Conservation (phyloP, 495 filamentous ascomycete species). For the Hypoxylon subgilvum region DNA sequence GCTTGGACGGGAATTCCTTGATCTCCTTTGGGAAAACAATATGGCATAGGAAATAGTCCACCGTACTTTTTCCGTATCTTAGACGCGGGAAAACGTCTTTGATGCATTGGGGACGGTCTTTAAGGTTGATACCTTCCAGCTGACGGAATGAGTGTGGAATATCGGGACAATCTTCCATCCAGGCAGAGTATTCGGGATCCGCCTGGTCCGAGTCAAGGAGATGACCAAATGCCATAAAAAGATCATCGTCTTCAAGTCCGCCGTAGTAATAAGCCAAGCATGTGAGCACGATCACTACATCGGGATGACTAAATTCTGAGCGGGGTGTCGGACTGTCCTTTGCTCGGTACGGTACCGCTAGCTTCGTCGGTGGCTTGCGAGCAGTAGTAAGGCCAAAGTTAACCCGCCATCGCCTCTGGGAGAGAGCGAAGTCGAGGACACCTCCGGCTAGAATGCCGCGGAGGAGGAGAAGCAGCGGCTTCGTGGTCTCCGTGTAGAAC, state of each 20-base stretch:
- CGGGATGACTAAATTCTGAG: conserved; percentile 77
- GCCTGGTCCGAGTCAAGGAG: conserved; percentile 64
- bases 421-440: too few relatives aligned
- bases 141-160: conserved; percentile 51
- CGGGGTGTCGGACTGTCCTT: conserved; percentile 54
- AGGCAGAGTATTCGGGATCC: conserved; percentile 58
- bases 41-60: conserved; percentile 68
- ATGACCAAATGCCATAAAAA: conserved; percentile 55
- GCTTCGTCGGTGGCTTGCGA: too few relatives aligned
- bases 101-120: conserved; percentile 53
- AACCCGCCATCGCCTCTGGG: too few relatives aligned
- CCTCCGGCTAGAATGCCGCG: too few relatives aligned
- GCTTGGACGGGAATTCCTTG: conserved; percentile 67
- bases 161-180: conserved; percentile 49
- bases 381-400: too few relatives aligned
- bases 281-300: conserved; percentile 71
- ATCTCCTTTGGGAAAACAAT: conserved; percentile 71
- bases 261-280: conserved; percentile 72
- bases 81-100: conserved; percentile 59
- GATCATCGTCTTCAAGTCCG: conserved; percentile 61
- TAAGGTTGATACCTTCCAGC: conserved; percentile 64
- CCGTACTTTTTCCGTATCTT: conserved; percentile 54
- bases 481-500: too few relatives aligned
- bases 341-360: too few relatives aligned
- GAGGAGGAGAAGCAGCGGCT: too few relatives aligned